Base-by-base conservation (phyloP, 2,329 filamentous ascomycete genomes). In the Aspergillus sclerotialis region DNA sequence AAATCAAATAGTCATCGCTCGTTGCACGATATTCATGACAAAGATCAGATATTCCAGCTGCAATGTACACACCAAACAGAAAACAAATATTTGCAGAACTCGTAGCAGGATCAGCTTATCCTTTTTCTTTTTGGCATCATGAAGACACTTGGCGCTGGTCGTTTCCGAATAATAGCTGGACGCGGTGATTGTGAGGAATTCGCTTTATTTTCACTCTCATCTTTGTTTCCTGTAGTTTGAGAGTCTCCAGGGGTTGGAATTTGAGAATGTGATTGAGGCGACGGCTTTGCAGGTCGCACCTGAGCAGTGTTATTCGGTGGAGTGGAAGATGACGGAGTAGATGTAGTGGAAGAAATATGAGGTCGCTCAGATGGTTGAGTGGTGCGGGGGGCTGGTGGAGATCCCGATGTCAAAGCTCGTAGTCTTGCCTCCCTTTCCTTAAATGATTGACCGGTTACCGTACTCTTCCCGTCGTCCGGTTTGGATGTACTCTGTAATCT, bases 61-160 rank as follows among this genome's bases (percentile, higher is more conserved):
- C 19, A 7, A 7, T 23, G 19, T 23, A 23, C 19, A 23, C 19
- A 23, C 7, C 6, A 23, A 23, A 10, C 6, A 10, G 7, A 23
- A 23, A 23, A 23, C 7, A 10, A 23, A 6, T 23, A 23, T 6
- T 23, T 7, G 19, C 7, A 10, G 19, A 23, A 10, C 19, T 6
- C 10, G 14, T 25, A 15, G 5, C 9, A 13, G 6, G 11, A 6
- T 49, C 39, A 55, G n/a, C 37, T 39, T 10, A 49, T 27, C 14
- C 44, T 53, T 27, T 42, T 51, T 21, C 49, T 52, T 38, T 57
- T 60, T 2, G 55, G 52, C 25, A 48, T 53, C 21, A 60, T 52
- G 33, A 60, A 56, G 3, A 55, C 40, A 36, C 46, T 58, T 4
- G 54, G 53, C 13, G 49, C 40, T 4, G 55, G 49, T 28, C 56